A percentile compares a stretch with the other conserved stretches of the same genome.
phyloP scores from a whole-genome alignment of 352 stramenopile species.

The Pythium scleroteichum region DNA sequence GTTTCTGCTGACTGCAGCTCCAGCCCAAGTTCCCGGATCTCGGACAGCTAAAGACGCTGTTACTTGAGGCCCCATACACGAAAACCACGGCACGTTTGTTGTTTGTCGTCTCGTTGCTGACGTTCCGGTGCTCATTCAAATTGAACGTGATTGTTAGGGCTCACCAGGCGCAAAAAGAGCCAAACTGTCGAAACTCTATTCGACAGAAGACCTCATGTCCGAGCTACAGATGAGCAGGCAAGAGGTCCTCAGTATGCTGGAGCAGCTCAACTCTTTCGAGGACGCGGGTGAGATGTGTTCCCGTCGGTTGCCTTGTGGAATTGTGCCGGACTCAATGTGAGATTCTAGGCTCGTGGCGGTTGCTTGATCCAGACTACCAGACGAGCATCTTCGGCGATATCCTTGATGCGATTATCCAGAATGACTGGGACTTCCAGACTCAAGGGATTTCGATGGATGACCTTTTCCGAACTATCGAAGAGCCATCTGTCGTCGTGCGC shows the following conservation, averaged over 20 bases:
- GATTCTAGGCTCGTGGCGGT: conserved; percentile 43
- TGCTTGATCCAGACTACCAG: conserved; percentile 63
- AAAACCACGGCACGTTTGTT: conserved; percentile 22
- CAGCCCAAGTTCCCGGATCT: conserved; percentile 60
- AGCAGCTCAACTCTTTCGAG: conserved; percentile 67
- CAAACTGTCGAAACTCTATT: conserved; percentile 62
- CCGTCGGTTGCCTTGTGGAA: neutral
- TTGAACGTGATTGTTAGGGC: neutral
- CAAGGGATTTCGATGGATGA: conserved; percentile 43
- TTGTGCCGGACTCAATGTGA: neutral
- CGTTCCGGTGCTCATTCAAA: neutral
- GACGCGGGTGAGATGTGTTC: conserved; percentile 38
- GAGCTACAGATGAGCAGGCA: conserved; percentile 63
- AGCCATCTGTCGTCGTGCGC: conserved; percentile 54
- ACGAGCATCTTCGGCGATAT: conserved; percentile 66
- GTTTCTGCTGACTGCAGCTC: conserved; percentile 36
- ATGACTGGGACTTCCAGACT: conserved; percentile 60
- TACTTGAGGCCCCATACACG: conserved; percentile 69
- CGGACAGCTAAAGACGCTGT: conserved; percentile 53
- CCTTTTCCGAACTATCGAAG: conserved; percentile 36
- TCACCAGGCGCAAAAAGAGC: conserved; percentile 37
- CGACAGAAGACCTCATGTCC: conserved; percentile 58
- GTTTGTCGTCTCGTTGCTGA: neutral
- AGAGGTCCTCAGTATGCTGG: conserved; percentile 62
- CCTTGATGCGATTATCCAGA: conserved; percentile 69